Base-by-base conservation (phyloP, 441 rosid species). In the Adansonia grandidieri region DNA sequence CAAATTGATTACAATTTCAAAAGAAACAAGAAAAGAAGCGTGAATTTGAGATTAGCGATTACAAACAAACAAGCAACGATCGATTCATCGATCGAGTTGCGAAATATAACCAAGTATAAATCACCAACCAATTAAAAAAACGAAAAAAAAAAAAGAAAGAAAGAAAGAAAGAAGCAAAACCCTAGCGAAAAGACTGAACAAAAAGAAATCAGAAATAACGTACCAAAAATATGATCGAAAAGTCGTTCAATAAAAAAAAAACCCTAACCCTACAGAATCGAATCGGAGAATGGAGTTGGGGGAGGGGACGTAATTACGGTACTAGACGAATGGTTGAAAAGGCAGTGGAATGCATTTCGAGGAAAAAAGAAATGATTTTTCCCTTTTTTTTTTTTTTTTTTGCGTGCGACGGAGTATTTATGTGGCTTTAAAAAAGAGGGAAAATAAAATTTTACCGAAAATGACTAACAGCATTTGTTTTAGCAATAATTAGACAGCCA, bases 261-360 rank as follows among this genome's bases (percentile, higher is more conserved):
- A 68, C 37, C 37, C 73, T 68, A 47, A 68, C 10, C 72, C 56
- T 47, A 11, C 47, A 37, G 48, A 64, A n/a, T 37, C 37, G 66
- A 20, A 13, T 64, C 47, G 47, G 68, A 64, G 9, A 64, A 64
- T 47, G 20, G 47, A n/a, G 37, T 64, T 32, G 67, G 19, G 67
- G 56, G 20, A 7, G 58, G 56, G 45, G 42, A 14, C 45, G 44
- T 32, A 63, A 63, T 32, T 14, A 32, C 4, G 45, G 32, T 6
- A 63, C 47, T 6, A 15, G 45, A 64, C 45, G 68, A 64, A 32
- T 64, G 68, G 68, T 64, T 64, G 45, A 63, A 63, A 64, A 32
- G 17, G 68, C 68, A 32, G 47, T 14, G 5, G 9, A 37, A 14
- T 13, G 47, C 6, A 54, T 24, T 9, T 11, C 14, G 19, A 32